Evolutionary conservation across 352 stramenopile species (phyloP), one percentile per base, ranked within the genome.

Genomic region (Globisporangium cylindrosporum): DNA sequence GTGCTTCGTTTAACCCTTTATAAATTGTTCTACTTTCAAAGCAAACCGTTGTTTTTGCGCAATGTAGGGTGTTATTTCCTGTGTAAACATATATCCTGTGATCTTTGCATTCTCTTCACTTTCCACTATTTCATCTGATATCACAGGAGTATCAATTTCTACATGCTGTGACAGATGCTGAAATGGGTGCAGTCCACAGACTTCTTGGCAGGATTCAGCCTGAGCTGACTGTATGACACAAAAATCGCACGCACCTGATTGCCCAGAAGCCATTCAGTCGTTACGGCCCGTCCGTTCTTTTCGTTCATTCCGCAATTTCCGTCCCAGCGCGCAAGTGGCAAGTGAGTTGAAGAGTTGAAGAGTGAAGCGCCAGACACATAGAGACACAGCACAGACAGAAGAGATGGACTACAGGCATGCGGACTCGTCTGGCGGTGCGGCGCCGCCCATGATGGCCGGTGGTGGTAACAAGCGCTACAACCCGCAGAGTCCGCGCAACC

Each of bases 251-350:
- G 0, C 41, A 49, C 18, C 15, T 49, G 41, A n/a, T 49, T 20
- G 15, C 14, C 14, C 15, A 20, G 15, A n/a, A 15, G 4, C 14
- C 36, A 41, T 41, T 15, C 15, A 7, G 15, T 22, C 15, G 41
- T 49, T 49, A 22, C 41, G 7, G 41, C 20, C 14, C 4, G 14
- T 49, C 18, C 41, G 15, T 49, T 6, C 41, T 14, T 18, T 20
- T 20, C 38, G 12, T 14, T n/a, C 59, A 65, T 57, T 65, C 18
- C 41, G 18, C 41, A 54, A 65, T 56, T 65, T 65, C 41, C 59
- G 7, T 22, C 24, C 41, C 8, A 41, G 59, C 24, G 59, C 59
- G 20, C 59, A 64, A 56, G 59, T 56, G 24, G 20, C 59, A 64
- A 56, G 59, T 56, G 24, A 38, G 12, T 34, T 9, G 38, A 59